A percentile compares a stretch with the other conserved stretches of the same genome.
Conservation (phyloP, 1,139 yeast species). For the Yamadazyma aaseri region DNA sequence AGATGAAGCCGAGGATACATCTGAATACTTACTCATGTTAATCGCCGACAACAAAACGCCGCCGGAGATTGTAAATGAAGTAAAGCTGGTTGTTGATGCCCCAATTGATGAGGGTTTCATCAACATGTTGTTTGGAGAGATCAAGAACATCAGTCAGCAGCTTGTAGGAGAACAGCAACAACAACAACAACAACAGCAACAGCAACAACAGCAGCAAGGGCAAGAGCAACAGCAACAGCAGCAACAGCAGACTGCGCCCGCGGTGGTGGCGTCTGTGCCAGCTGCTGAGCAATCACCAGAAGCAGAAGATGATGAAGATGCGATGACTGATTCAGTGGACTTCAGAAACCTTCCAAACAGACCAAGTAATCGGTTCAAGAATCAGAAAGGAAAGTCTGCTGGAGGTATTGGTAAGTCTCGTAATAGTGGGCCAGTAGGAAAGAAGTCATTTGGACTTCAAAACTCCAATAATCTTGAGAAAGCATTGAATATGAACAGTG, state of each 20-base stretch:
- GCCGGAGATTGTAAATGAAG: constrained; percentile 62
- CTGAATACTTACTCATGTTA: constrained; percentile 75
- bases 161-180: constrained; percentile 12
- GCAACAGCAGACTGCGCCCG: constrained; percentile 20
- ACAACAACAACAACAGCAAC: constrained; percentile 11
- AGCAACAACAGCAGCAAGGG: constrained; percentile 13
- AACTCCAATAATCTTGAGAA: constrained; percentile 41
- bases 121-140: constrained; percentile 55
- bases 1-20: constrained; percentile 76
- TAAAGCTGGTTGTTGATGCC: constrained; percentile 63
- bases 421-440: constrained; percentile 11
- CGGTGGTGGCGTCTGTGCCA: no score
- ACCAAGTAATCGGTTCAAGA: constrained; percentile 7
- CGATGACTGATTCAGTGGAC: constrained; percentile 17
- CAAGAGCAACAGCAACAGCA: constrained; percentile 15
- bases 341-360: constrained; percentile 14
- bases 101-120: constrained; percentile 53
- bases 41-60: constrained; percentile 70
- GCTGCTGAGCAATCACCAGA: neutral
- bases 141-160: constrained; percentile 34
- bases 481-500: constrained; percentile 35
- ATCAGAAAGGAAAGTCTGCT: constrained; percentile 6
- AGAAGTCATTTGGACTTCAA: constrained; percentile 32
- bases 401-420: constrained; percentile 16
- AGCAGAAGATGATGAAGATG: constrained; percentile 9